A percentile compares a stretch with the other conserved stretches of the same genome.
phyloP scores from a whole-genome alignment of 176 grass and related monocot species.

The Secale cereale region DNA sequence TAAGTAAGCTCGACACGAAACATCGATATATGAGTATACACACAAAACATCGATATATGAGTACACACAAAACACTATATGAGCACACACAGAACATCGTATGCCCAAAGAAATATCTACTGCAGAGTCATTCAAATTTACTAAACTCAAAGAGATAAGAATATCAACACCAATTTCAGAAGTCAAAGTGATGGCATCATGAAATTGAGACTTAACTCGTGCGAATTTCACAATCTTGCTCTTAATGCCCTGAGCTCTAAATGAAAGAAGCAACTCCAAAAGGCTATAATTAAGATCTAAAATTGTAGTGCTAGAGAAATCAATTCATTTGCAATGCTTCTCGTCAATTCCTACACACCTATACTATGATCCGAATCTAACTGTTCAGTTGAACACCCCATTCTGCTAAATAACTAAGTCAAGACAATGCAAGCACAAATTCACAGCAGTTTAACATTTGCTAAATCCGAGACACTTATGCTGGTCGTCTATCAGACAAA shows the following conservation, averaged over 20 bases:
- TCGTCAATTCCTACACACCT: background rate
- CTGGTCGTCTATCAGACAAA: background rate
- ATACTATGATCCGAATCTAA: background rate
- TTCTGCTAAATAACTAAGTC: background rate
- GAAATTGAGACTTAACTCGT: background rate
- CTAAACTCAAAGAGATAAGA: background rate
- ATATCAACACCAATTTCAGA: background rate
- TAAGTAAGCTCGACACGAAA: background rate
- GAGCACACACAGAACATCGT: background rate
- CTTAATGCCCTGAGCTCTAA: background rate
- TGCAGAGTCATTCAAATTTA: background rate
- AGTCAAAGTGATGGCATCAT: background rate
- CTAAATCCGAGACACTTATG: background rate
- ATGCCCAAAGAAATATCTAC: background rate
- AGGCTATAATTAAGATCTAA: background rate
- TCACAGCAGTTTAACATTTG: background rate
- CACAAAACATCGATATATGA: background rate
- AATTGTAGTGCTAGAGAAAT: background rate
- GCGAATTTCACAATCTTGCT: background rate
- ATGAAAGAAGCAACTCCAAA: constrained; percentile 3
- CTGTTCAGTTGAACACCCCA: background rate
- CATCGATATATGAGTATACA: background rate
- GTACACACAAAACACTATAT: background rate
- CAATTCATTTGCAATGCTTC: background rate
- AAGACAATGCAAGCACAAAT: constrained; percentile 6